Evolutionary conservation across 805 yeast genomes (phyloP), one percentile per base, ranked within the genome.

Genomic region (Nakazawaea laoshanensis): DNA sequence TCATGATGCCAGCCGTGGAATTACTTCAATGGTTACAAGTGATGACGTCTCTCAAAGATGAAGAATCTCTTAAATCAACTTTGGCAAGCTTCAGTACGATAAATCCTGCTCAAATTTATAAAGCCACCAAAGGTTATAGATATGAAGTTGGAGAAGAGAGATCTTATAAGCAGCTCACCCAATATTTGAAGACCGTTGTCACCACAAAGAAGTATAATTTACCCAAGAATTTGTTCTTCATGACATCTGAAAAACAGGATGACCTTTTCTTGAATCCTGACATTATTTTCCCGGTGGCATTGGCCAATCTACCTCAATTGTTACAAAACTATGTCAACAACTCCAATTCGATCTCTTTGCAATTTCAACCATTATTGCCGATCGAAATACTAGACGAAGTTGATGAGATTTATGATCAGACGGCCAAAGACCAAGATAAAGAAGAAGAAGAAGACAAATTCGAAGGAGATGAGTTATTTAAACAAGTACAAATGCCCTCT

Each of bases 21-120:
- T 55, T 89, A 19, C 59, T 89, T 35, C 96, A 89, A 53, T 89
- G 95, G 89, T 58, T 88, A 32, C 97, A 88, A 53, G 81, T 89
- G 27, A 73, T 86, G 53, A 73, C 94, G 1, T 73, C 81, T 10
- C 58, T 88, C 28, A 67, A 67, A 12, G 76, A 74, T 38, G 81
- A 76, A 36, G 87, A 78, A 35, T 60, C 76, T 24, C 63, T 83
- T 32, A 65, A 68, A 6, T 61, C 66, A 9, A 70, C 83, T 6
- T 49, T 74, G 20, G 57, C 58, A 12, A 66, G 72, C 36, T 65
- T 79, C 42, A 73, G 70, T 13, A 52, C 59, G 10, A 60, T 92
- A 37, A 79, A 81, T 35, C 76, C 84, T 16, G 58, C 59, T 25
- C 96, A 88, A 49, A 51, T 92, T 28, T 57, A 77, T 40, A 78